Evolutionary conservation across 208 protist genomes (phyloP), one percentile per base, ranked within the genome.

Genomic region (Wallacemonas sp.): DNA sequence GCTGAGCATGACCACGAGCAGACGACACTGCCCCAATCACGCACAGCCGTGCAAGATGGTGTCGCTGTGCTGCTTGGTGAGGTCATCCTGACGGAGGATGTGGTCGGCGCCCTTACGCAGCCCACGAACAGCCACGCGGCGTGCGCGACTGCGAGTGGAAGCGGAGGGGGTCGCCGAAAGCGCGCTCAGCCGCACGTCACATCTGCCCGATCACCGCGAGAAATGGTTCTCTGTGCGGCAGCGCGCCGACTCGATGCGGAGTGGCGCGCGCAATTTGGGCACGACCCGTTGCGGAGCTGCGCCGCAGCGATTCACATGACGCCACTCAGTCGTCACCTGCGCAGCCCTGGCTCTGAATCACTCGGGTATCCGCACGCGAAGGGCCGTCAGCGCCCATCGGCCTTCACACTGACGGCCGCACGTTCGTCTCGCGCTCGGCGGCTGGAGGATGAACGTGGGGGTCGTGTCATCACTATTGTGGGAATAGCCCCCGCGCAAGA

Each of bases 31-130:
- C n/a, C n/a, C n/a, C n/a, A n/a, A n/a, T n/a, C n/a, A n/a, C n/a
- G n/a, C n/a, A n/a, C n/a, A n/a, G n/a, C n/a, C n/a, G n/a, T n/a
- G n/a, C n/a, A 8, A 17, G 28, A 17, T 27, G 38, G 55, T 5
- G 62, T 68, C 0, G 53, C 85, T 2, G 49, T 94, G 15, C 55
- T 86, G 56, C 76, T 94, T 1, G 88, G 88, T 4, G 83, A 89
- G 71, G 68, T 89, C 30, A 70, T 88, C 22, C 64, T 91, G 31
- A 72, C 54, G 1, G 82, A 91, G 11, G 64, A 66, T 2, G 73
- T 47, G 0, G 70, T 78, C 4, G 67, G 33, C 6, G 54, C 39
- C 2, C 66, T 90, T 14, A 77, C 63, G 56, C 54, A 63, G 28
- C 14, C 55, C 15, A 26, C 11, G 12, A 9, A 21, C 22, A 2